phyloP scores from a whole-genome alignment of 371 early-diverging fungal genomes.

The Basidiobolus meristosporus region DNA sequence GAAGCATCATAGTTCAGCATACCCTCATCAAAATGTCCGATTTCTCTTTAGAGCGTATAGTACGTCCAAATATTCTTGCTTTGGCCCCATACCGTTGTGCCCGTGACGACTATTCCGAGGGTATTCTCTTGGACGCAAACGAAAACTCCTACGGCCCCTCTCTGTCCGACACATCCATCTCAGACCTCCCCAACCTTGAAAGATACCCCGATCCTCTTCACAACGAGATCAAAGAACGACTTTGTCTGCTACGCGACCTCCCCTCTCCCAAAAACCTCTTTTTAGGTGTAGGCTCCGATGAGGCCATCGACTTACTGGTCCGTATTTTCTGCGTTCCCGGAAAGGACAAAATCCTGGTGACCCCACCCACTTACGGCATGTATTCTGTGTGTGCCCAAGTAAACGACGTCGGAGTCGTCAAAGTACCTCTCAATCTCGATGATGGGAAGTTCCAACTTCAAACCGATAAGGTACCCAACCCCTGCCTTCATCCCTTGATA shows the following conservation, averaged over 20 bases:
- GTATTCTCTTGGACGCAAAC: constrained; percentile 92
- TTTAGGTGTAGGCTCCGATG: constrained; percentile 92
- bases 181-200: constrained; percentile 32
- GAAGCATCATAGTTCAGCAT: no score
- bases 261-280: constrained; percentile 54
- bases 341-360: constrained; percentile 78
- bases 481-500: neutral
- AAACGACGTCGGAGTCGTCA: constrained; percentile 80
- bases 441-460: constrained; percentile 60
- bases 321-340: constrained; percentile 83
- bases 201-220: constrained; percentile 95
- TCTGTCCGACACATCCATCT: constrained; percentile 7
- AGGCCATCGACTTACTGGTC: constrained; percentile 81
- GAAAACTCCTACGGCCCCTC: constrained; percentile 88
- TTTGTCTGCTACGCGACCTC: constrained; percentile 45
- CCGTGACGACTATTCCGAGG: constrained; percentile 81
- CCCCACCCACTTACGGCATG: constrained; percentile 98
- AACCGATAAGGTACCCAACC: constrained; percentile 35
- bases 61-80: constrained; percentile 84
- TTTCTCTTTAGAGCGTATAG: constrained; percentile 50
- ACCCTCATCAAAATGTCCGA: no score
- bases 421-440: constrained; percentile 56
- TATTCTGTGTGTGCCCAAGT: constrained; percentile 82
- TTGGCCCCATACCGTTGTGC: constrained; percentile 92
- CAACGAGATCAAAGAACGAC: constrained; percentile 45